Evolutionary conservation across 257 asterid genomes (phyloP).

Genomic region (Thymus quinquecostatus): DNA sequence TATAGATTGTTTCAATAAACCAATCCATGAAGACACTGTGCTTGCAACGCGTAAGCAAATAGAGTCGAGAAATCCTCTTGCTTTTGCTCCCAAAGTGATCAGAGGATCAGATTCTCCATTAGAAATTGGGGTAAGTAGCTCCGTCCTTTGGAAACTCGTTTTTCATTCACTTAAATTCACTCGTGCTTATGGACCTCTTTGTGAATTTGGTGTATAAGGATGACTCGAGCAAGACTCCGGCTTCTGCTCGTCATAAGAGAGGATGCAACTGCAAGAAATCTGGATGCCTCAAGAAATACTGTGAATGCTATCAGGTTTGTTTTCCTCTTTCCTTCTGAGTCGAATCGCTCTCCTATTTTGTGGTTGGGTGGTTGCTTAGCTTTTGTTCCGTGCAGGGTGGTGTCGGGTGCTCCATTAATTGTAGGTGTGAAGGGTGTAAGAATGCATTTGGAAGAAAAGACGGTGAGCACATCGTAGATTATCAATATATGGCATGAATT

Average conservation of each 20-base stretch:
- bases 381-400: slow-evolving; percentile 62
- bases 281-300: slow-evolving; percentile 91
- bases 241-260: slow-evolving; percentile 97
- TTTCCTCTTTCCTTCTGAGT: neutral
- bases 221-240: slow-evolving; percentile 87
- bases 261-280: slow-evolving; percentile 99
- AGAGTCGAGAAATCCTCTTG: slow-evolving; percentile 96
- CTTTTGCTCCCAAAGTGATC: slow-evolving; percentile 96
- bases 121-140: slow-evolving; percentile 60
- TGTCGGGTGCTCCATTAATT: slow-evolving; percentile 91
- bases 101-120: slow-evolving; percentile 53
- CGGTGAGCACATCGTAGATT: slow-evolving; percentile 50
- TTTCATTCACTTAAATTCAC: neutral
- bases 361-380: slow-evolving; percentile 37
- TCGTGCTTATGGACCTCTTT: neutral
- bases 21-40: slow-evolving; percentile 93
- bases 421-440: slow-evolving; percentile 97
- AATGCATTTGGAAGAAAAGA: slow-evolving; percentile 88
- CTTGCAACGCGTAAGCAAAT: slow-evolving; percentile 95
- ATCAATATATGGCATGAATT: neutral
- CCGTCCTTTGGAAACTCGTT: neutral
- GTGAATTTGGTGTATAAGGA: slow-evolving; percentile 46
- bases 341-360: slow-evolving; percentile 11
- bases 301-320: slow-evolving; percentile 97
- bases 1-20: slow-evolving; percentile 92